Evolutionary conservation across 2,329 filamentous ascomycete genomes (phyloP).

Genomic region (Rhexocercosporidium sp.): DNA sequence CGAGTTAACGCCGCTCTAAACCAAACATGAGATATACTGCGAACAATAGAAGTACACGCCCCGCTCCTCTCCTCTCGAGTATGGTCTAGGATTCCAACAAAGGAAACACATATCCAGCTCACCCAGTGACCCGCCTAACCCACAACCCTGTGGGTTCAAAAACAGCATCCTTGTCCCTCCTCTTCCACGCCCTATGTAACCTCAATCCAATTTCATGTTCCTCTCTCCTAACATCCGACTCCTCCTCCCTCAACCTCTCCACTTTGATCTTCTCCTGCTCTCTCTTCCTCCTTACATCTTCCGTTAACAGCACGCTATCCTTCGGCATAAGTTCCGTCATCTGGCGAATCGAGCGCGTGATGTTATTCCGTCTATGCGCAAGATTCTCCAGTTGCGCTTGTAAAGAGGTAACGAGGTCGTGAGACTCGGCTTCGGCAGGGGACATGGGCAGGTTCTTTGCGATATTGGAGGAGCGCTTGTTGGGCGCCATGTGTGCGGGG

Average conservation of each 20-base stretch:
- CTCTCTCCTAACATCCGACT: constrained; percentile 75
- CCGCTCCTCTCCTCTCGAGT: background rate
- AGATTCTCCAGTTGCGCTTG: constrained; percentile 70
- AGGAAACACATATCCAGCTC: constrained; percentile 35
- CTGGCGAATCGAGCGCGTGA: constrained; percentile 74
- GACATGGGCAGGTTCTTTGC: constrained; percentile 64
- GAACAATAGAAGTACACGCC: background rate
- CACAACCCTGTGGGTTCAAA: constrained; percentile 74
- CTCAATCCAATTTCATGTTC: constrained; percentile 80
- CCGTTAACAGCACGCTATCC: constrained; percentile 69
- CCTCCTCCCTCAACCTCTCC: constrained; percentile 65
- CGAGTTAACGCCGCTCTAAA: constrained; percentile 6
- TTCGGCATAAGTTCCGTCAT: constrained; percentile 79
- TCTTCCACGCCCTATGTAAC: constrained; percentile 76
- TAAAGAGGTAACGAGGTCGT: constrained; percentile 69
- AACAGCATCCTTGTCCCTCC: constrained; percentile 68
- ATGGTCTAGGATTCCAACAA: background rate
- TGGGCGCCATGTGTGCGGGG: background rate
- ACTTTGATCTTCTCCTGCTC: constrained; percentile 67
- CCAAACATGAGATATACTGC: background rate
- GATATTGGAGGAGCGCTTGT: constrained; percentile 30
- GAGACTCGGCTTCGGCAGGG: constrained; percentile 63
- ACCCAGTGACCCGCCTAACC: constrained; percentile 78
- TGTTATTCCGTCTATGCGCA: constrained; percentile 70
- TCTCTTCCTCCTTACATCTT: constrained; percentile 64